phyloP scores from a whole-genome alignment of 1,284 basidiomycete species.

The Melampsora americana region DNA sequence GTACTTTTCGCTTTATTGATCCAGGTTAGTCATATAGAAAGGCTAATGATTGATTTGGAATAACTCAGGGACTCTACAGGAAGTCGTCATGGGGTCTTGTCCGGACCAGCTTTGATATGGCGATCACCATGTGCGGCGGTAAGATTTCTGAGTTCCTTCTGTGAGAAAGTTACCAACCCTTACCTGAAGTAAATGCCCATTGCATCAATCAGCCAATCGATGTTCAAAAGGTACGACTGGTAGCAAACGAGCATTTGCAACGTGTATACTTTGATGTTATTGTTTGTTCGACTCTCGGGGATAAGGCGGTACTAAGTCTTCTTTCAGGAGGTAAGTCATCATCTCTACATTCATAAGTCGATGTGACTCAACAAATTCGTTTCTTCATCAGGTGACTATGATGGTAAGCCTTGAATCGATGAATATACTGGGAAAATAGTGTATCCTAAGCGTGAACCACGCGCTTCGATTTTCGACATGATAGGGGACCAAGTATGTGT shows the following conservation, averaged over 20 bases:
- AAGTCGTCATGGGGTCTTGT: background rate
- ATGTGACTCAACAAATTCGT: background rate
- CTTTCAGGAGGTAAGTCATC: slow-evolving; percentile 31
- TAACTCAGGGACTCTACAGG: background rate
- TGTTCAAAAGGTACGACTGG: slow-evolving; percentile 19
- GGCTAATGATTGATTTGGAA: background rate
- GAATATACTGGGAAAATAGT: background rate
- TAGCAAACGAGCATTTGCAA: slow-evolving; percentile 13
- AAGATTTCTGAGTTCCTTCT: background rate
- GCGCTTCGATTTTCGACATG: background rate
- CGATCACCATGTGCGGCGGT: slow-evolving; percentile 27
- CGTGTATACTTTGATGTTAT: slow-evolving; percentile 31
- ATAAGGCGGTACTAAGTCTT: slow-evolving; percentile 18
- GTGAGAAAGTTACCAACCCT: background rate
- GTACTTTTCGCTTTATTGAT: background rate
- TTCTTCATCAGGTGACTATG: slow-evolving; percentile 29
- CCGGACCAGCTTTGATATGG: slow-evolving; percentile 15
- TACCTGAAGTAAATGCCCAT: background rate
- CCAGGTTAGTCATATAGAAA: too few species aligned
- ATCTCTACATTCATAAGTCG: background rate
- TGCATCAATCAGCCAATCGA: slow-evolving; percentile 24
- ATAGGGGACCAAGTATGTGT: slow-evolving; percentile 38
- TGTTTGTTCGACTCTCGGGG: slow-evolving; percentile 32
- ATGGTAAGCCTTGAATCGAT: slow-evolving; percentile 14
- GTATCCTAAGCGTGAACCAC: background rate